Evolutionary conservation across 257 asterid species (phyloP).

Genomic region (Fraxinus cuspidata): DNA sequence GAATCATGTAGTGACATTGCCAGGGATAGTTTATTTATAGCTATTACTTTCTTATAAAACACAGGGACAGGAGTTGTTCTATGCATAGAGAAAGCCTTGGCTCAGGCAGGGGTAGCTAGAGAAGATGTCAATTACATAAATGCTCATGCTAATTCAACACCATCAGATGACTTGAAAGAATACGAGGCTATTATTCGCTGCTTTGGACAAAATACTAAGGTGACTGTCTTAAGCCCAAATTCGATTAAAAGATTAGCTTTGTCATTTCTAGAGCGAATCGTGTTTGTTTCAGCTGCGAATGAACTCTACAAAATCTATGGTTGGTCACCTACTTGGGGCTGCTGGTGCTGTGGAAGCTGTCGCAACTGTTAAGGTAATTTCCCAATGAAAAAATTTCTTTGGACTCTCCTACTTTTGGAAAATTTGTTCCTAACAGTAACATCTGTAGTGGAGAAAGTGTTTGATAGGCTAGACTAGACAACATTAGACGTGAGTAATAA

Average conservation of each 20-base stretch:
- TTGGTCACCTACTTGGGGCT: constrained; percentile 53
- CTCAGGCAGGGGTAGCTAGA: constrained; percentile 37
- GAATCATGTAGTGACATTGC: not conserved
- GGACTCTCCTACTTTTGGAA: not conserved
- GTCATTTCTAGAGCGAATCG: not conserved
- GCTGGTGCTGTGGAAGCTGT: constrained; percentile 59
- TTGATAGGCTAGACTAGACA: too few relatives aligned
- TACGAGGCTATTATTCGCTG: constrained; percentile 39
- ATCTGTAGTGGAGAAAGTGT: too few relatives aligned
- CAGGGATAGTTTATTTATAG: not conserved
- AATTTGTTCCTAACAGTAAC: too few relatives aligned
- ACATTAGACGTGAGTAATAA: too few relatives aligned
- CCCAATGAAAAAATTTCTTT: not conserved
- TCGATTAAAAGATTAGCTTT: not conserved
- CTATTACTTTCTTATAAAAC: not conserved
- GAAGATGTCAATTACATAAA: constrained; percentile 51
- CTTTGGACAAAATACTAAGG: constrained; percentile 45
- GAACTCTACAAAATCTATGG: constrained; percentile 54
- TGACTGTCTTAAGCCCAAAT: not conserved
- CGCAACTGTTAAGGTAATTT: constrained; percentile 46
- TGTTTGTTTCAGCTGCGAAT: constrained; percentile 35
- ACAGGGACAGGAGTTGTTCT: constrained; percentile 38
- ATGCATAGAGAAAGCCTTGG: constrained; percentile 48
- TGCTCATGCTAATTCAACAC: constrained; percentile 53
- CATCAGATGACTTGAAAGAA: constrained; percentile 41